These are phyloP conservation scores for Teratosphaeria viscida DNA, from an alignment of 2,329 filamentous ascomycete genomes.

Conservation along the genomic window DNA sequence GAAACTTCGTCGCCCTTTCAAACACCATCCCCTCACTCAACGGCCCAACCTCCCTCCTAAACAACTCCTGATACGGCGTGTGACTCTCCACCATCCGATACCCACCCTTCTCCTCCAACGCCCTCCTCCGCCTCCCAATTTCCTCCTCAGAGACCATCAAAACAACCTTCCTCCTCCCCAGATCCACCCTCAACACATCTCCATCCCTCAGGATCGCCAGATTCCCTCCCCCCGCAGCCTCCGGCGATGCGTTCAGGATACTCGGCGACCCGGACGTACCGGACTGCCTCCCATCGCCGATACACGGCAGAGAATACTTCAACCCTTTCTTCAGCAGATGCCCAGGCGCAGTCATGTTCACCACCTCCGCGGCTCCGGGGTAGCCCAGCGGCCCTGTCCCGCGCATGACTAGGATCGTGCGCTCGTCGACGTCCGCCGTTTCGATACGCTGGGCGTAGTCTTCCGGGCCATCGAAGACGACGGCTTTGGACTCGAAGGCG, in stretches of 20 bases:
- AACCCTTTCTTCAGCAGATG: constrained; percentile 19
- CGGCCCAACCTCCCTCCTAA: constrained; percentile 20
- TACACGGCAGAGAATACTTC: constrained; percentile 37
- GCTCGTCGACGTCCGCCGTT: constrained; percentile 19
- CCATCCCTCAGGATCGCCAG: constrained; percentile 42
- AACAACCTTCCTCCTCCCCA: constrained; percentile 40
- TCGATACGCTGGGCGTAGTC: constrained; percentile 20
- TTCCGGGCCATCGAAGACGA: constrained; percentile 23
- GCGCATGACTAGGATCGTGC: constrained; percentile 22
- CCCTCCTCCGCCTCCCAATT: constrained; percentile 29
- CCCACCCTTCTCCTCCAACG: constrained; percentile 16
- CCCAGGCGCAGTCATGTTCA: constrained; percentile 24
- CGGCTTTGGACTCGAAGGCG: constrained; percentile 20
- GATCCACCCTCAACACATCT: constrained; percentile 41
- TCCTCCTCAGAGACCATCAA: constrained; percentile 36
- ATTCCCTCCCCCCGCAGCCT: constrained; percentile 46
- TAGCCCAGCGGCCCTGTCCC: constrained; percentile 22
- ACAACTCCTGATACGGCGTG: constrained; percentile 23
- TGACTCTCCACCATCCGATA: constrained; percentile 18
- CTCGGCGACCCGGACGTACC: constrained; percentile 46
- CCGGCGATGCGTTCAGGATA: constrained; percentile 46
- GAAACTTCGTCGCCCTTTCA: constrained; percentile 15
- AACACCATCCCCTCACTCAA: constrained; percentile 24
- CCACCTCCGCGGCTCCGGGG: constrained; percentile 21
- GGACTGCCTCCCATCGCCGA: constrained; percentile 46